Conservation (phyloP, 108 stramenopile species). For the Fistulifera pelliculosa region DNA sequence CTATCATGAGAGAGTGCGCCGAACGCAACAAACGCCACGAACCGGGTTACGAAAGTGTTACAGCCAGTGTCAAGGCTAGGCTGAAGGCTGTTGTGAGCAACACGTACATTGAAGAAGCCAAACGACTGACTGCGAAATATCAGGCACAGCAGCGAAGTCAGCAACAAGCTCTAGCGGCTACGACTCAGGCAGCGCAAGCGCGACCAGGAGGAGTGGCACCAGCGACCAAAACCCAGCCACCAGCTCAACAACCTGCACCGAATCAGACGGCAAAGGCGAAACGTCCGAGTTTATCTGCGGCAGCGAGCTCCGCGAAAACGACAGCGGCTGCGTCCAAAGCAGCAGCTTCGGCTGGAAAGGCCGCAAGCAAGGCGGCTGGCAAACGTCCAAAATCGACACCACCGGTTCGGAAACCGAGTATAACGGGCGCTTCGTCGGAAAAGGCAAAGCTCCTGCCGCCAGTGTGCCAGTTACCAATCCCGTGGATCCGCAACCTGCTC, state of each 20-base stretch:
- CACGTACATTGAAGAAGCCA: slow-evolving; percentile 14
- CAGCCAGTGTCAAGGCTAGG: slow-evolving; percentile 41
- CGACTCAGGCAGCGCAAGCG: slow-evolving; percentile 11
- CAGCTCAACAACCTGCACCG: too few species aligned
- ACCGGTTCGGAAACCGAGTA: not conserved
- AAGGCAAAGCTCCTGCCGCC: slow-evolving; percentile 5
- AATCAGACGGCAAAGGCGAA: too few species aligned
- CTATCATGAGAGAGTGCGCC: slow-evolving; percentile 71
- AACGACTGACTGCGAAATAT: not conserved
- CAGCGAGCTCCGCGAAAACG: not conserved
- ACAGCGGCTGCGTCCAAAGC: slow-evolving; percentile 2
- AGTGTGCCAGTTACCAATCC: not conserved
- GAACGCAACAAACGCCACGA: slow-evolving; percentile 69
- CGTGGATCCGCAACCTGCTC: too few species aligned
- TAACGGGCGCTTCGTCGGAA: slow-evolving; percentile 9
- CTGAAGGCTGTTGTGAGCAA: slow-evolving; percentile 58
- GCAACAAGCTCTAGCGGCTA: slow-evolving; percentile 11
- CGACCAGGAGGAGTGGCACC: slow-evolving; percentile 2
- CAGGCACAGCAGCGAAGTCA: slow-evolving; percentile 13
- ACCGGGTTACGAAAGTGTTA: slow-evolving; percentile 52
- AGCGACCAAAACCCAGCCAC: too few species aligned
- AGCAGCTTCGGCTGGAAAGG: not conserved
- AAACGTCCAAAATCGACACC: slow-evolving; percentile 1
- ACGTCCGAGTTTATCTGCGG: too few species aligned
- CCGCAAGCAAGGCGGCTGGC: not conserved